These are phyloP conservation scores for Plantago ovata DNA, from an alignment of 257 asterid species.

Conservation along the genomic window DNA sequence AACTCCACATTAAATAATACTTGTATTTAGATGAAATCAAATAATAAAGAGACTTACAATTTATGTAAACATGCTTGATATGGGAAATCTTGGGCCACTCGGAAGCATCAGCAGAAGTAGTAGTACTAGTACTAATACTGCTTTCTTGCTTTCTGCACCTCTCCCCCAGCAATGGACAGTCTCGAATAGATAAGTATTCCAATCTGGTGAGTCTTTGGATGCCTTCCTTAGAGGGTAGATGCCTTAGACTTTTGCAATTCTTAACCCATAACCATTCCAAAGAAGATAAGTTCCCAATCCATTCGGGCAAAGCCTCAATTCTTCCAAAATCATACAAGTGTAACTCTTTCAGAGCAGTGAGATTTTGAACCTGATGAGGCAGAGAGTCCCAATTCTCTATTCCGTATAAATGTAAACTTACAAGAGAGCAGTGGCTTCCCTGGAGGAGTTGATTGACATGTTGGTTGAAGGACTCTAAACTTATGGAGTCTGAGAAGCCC, in stretches of 20 bases:
- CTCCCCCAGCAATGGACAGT: background rate
- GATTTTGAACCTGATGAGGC: conserved; percentile 16
- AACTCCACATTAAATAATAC: no score
- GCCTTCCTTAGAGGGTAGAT: conserved; percentile 13
- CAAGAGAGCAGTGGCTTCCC: conserved; percentile 5
- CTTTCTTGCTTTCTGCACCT: no score
- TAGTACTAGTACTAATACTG: background rate
- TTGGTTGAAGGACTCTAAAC: conserved; percentile 9
- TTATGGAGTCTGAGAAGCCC: background rate
- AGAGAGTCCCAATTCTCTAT: conserved; percentile 6
- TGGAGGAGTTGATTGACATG: background rate
- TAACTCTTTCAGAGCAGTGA: conserved; percentile 14
- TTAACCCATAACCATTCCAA: background rate
- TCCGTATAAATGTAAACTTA: accelerated
- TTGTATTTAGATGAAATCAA: no score
- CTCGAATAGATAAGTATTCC: background rate
- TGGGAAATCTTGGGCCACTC: conserved; percentile 17
- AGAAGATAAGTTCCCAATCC: conserved; percentile 15
- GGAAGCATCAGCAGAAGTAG: background rate
- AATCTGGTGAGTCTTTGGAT: conserved; percentile 13
- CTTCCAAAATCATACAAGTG: background rate
- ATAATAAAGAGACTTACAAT: background rate
- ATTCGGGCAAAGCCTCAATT: conserved; percentile 20
- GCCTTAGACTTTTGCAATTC: background rate
- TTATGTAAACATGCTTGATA: background rate